Evolutionary conservation across 805 yeast genomes (phyloP), one percentile per base, ranked within the genome.

Genomic region (Tetrapisispora namnaoensis): DNA sequence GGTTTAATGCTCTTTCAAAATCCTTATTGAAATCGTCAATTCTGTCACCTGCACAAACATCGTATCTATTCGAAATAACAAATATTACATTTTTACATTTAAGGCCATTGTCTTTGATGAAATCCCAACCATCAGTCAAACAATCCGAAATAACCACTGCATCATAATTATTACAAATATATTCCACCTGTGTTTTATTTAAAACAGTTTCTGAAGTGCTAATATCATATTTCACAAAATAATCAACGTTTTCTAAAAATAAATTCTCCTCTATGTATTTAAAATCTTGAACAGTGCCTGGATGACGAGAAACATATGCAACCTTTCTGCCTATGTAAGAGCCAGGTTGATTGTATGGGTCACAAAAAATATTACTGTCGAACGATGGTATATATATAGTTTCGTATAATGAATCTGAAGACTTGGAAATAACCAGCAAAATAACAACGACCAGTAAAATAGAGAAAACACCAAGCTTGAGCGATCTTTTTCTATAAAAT

Each of bases 261-360:
- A 51, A 40, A 21, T 49, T 49, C n/a, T 46, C 32, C 14, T 44
- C 53, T 38, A 51, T 46, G 28, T 46, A 51, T 42, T 44, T 32
- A 32, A 51, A 51, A 40, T 51, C 53, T 2, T 42, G 36, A 11
- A 43, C 46, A 11, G 53, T 49, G 40, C 53, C 53, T 20, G 44
- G 28, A 37, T 51, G 53, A 44, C 53, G 49, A 3, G 53, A 51
- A 28, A 51, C 46, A 34, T 49, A 51, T 1, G 51, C 49, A 37
- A 49, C 46, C 37, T 35, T 51, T 36, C 27, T 49, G 3, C 46
- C 21, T 8, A 51, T 42, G 14, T 42, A 42, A 20, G 10, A 21
- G 6, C 21, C 28, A 18, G n/a, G 4, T 14, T 4, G n/a, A 10
- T 14, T 32, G 32, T 11, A 28, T 11, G n/a, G 11, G 13, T 32